Conservation (phyloP, 495 filamentous ascomycete genomes). For the Tuber microsphaerosporum region DNA sequence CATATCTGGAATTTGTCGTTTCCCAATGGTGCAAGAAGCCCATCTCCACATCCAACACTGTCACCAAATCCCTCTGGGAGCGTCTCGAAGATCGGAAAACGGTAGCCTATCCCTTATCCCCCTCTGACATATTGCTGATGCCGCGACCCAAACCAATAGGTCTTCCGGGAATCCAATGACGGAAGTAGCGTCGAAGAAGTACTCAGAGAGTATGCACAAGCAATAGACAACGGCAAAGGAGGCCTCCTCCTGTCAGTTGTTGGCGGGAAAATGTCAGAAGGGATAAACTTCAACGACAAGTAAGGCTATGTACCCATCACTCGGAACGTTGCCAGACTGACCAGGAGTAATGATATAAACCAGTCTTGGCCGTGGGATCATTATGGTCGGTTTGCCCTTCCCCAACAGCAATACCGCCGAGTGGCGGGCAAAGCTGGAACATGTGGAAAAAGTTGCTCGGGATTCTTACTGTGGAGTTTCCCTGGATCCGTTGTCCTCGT, state of each 20-base stretch:
- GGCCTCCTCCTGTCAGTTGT: slow-evolving; percentile 88
- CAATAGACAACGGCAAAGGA: slow-evolving; percentile 60
- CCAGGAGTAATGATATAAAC: not conserved
- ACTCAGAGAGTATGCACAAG: slow-evolving; percentile 62
- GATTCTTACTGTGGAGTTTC: slow-evolving; percentile 14
- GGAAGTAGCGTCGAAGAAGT: slow-evolving; percentile 54
- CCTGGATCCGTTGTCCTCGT: slow-evolving; percentile 5
- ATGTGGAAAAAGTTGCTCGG: slow-evolving; percentile 64
- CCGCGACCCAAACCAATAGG: slow-evolving; percentile 8
- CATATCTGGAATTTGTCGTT: slow-evolving; percentile 71
- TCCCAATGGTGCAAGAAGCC: slow-evolving; percentile 55
- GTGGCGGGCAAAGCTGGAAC: slow-evolving; percentile 85
- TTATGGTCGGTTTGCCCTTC: slow-evolving; percentile 86
- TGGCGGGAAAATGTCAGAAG: slow-evolving; percentile 88
- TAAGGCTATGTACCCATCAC: slow-evolving; percentile 12
- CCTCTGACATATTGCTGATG: not conserved
- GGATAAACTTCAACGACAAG: slow-evolving; percentile 93
- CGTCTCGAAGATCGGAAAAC: slow-evolving; percentile 56
- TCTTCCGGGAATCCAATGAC: slow-evolving; percentile 62
- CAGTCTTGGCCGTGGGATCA: slow-evolving; percentile 72
- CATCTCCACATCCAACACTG: slow-evolving; percentile 11
- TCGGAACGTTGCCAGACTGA: not conserved
- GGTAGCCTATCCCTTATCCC: slow-evolving; percentile 14
- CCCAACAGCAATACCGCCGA: slow-evolving; percentile 83
- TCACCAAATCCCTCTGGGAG: slow-evolving; percentile 48